Base-by-base conservation (phyloP, 2,329 filamentous ascomycete genomes). In the Myriangium duriaei region DNA sequence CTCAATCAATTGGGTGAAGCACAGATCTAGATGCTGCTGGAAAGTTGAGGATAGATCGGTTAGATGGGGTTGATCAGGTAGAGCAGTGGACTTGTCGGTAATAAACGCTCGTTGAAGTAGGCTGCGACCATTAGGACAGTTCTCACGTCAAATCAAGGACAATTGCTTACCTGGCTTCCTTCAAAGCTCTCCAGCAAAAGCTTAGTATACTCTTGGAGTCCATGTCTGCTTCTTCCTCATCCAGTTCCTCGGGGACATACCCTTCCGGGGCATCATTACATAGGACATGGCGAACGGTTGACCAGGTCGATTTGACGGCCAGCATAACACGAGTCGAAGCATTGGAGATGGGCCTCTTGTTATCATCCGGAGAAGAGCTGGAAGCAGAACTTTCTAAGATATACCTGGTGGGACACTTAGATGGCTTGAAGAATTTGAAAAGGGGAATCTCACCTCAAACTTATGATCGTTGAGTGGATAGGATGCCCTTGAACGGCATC, bases 251-350 rank as follows among this genome's bases (percentile, higher is more conserved):
- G 0, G 79, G 80, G 3, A 84, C 64, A 55, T 91, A 79, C 0
- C 88, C 88, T 60, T 98, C 91, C 0, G 92, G 91, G 1, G 91
- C 93, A 59, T 95, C 91, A 45, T 93, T 80, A 51, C 91, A 98
- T 1, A 98, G 70, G 3, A 92, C 74, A 37, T 77, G 71, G 48
- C 73, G 74, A 4, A 95, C 84, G 16, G 15, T 21, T 13, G 6
- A n/a, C 36, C 36, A 39, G 7, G 30, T 33, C 5, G 7, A 18
- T 6, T 30, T 13, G 9, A 16, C 26, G 21, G 21, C 21, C 7
- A 7, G 21, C 7, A 26, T 7, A 26, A 26, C n/a, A 7, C 21
- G 21, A n/a, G n/a, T n/a, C n/a, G n/a, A n/a, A n/a, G n/a, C n/a
- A n/a, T n/a, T n/a, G n/a, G n/a, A n/a, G n/a, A n/a, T n/a, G n/a